Conservation (phyloP, 148 eudicot genomes). For the Camellia sinensis region DNA sequence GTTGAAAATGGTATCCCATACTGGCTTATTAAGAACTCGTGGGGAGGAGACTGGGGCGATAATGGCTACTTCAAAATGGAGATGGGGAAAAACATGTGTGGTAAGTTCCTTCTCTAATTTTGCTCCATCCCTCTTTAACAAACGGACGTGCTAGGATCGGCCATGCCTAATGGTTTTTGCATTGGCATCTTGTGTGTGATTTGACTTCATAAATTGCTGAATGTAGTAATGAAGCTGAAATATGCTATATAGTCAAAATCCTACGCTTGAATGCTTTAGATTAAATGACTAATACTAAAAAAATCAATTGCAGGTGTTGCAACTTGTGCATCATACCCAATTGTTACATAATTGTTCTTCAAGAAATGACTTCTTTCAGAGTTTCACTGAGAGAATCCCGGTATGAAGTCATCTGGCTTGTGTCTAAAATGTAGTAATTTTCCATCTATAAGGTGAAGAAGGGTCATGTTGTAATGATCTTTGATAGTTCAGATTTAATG, state of each 20-base stretch:
- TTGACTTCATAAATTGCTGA: neutral
- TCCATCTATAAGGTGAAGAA: neutral
- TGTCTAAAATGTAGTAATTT: slow-evolving; percentile 11
- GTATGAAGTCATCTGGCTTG: neutral
- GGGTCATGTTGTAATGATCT: neutral
- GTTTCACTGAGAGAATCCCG: neutral
- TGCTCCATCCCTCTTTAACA: neutral
- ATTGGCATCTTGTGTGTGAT: neutral
- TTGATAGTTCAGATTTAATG: slow-evolving; percentile 14
- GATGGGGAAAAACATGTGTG: slow-evolving; percentile 99
- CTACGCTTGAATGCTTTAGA: neutral
- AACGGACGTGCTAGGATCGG: neutral
- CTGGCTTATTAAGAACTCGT: slow-evolving; percentile 97
- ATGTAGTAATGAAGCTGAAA: neutral
- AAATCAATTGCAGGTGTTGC: slow-evolving; percentile 69
- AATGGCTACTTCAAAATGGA: slow-evolving; percentile 94
- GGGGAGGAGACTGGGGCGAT: slow-evolving; percentile 97
- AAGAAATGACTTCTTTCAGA: neutral
- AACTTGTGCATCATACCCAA: slow-evolving; percentile 8
- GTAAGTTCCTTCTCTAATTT: slow-evolving; percentile 44
- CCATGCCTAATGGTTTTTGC: neutral
- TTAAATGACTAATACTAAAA: neutral
- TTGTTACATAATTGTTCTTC: slow-evolving; percentile 43
- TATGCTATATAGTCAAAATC: neutral
- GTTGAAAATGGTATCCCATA: slow-evolving; percentile 75